phyloP scores from a whole-genome alignment of 1,284 basidiomycete genomes.

The Ganoderma lingzhi region DNA sequence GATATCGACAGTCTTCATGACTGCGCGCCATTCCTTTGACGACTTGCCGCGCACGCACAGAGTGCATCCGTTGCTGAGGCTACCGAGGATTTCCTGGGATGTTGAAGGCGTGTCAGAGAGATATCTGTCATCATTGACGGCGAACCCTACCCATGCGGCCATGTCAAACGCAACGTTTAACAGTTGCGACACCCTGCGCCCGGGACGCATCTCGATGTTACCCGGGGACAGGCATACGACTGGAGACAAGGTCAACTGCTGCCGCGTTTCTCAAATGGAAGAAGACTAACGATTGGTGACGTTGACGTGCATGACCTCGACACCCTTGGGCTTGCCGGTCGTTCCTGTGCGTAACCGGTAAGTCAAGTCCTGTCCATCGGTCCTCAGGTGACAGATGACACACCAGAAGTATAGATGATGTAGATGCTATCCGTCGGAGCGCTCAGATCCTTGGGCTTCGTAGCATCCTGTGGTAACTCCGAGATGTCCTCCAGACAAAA shows the following conservation, averaged over 20 bases:
- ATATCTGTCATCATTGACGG: not conserved
- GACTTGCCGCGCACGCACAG: constrained; percentile 62
- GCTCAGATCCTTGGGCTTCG: constrained; percentile 50
- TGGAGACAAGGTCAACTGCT: constrained; percentile 35
- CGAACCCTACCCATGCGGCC: constrained; percentile 59
- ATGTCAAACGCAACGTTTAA: constrained; percentile 71
- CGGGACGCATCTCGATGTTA: constrained; percentile 62
- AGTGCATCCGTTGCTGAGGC: constrained; percentile 63
- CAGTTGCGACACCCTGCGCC: constrained; percentile 62
- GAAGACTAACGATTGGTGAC: constrained; percentile 59
- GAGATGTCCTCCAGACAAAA: constrained; percentile 55
- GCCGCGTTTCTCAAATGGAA: not conserved
- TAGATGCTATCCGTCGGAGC: constrained; percentile 57
- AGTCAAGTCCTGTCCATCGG: constrained; percentile 10
- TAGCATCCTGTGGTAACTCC: constrained; percentile 37
- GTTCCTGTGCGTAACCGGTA: constrained; percentile 49
- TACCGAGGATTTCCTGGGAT: constrained; percentile 62
- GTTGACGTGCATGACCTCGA: constrained; percentile 64
- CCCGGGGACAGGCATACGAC: constrained; percentile 63
- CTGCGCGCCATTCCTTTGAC: constrained; percentile 61
- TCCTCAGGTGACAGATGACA: constrained; percentile 26
- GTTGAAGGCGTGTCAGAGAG: not conserved
- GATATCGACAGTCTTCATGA: constrained; percentile 64
- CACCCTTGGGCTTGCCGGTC: constrained; percentile 65
- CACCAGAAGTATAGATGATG: constrained; percentile 70